phyloP scores from a whole-genome alignment of 2,329 filamentous ascomycete genomes.

The Hypoxylon sp. region DNA sequence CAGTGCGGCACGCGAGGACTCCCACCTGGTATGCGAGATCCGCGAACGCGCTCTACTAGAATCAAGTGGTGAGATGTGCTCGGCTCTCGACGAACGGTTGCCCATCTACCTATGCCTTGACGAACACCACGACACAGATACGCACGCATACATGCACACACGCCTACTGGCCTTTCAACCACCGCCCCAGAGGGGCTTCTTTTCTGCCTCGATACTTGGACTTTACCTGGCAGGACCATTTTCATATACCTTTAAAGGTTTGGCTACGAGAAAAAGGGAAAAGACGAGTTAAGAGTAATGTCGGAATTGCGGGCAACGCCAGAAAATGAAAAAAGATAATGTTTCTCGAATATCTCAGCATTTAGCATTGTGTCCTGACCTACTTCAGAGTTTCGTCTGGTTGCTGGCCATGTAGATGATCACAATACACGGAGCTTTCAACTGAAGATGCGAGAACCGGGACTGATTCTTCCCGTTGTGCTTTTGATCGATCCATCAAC shows the following conservation, averaged over 20 bases:
- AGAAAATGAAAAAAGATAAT: conserved; percentile 22
- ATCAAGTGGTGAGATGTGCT: conserved; percentile 55
- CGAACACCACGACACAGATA: background rate
- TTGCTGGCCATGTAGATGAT: conserved; percentile 17
- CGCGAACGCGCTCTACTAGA: conserved; percentile 55
- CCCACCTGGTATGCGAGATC: conserved; percentile 55
- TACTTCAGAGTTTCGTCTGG: background rate
- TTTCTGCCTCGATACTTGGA: conserved; percentile 28
- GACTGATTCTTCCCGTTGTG: too few relatives aligned
- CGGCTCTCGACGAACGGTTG: background rate
- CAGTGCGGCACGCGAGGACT: conserved; percentile 63
- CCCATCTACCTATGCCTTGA: background rate
- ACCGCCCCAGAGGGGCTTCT: conserved; percentile 33
- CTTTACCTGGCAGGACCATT: conserved; percentile 35
- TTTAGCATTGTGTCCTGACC: conserved; percentile 6
- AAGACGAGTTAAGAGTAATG: conserved; percentile 20
- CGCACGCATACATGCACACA: background rate
- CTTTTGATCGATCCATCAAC: too few relatives aligned
- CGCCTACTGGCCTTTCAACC: background rate
- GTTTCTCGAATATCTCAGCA: conserved; percentile 10
- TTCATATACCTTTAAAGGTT: conserved; percentile 9
- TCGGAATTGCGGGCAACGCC: conserved; percentile 10
- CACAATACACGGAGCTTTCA: conserved; percentile 19
- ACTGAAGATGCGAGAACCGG: too few relatives aligned
- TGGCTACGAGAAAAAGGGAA: conserved; percentile 16